phyloP scores from a whole-genome alignment of 352 stramenopile species.

The Phytopythium montanum region DNA sequence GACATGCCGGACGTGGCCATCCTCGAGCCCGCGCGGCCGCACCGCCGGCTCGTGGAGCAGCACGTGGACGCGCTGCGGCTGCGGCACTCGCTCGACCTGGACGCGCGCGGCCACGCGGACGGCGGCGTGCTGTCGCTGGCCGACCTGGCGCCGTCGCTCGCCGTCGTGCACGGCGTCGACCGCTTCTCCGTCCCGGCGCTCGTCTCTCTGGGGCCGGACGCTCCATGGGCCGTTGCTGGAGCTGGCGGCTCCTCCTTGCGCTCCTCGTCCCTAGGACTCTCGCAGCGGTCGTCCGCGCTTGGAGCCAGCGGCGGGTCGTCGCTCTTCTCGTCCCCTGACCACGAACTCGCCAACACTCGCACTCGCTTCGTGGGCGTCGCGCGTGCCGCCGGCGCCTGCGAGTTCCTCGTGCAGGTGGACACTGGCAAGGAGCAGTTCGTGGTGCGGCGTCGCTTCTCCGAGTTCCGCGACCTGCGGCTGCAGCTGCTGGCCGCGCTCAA shows the following conservation, averaged over 20 bases:
- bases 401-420: constrained; percentile 55
- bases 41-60: constrained; percentile 2
- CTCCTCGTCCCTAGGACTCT: constrained; percentile 1
- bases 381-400: constrained; percentile 32
- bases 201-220: background rate
- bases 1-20: background rate
- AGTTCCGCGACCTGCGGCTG: constrained; percentile 60
- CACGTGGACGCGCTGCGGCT: background rate
- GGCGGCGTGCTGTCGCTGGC: constrained; percentile 1
- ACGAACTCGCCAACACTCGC: constrained; percentile 32
- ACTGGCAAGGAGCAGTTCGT: constrained; percentile 47
- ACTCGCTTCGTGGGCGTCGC: constrained; percentile 48
- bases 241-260: too few species aligned
- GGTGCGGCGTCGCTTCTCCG: constrained; percentile 63
- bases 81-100: constrained; percentile 3
- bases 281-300: constrained; percentile 1
- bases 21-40: background rate
- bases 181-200: constrained; percentile 2
- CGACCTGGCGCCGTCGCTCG: background rate
- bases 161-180: constrained; percentile 3
- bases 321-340: constrained; percentile 16
- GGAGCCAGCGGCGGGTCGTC: constrained; percentile 7
- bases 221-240: background rate
- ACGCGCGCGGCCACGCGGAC: background rate
- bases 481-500: constrained; percentile 32